Conservation (phyloP, 1,284 basidiomycete species). For the Termitomyces sp. region DNA sequence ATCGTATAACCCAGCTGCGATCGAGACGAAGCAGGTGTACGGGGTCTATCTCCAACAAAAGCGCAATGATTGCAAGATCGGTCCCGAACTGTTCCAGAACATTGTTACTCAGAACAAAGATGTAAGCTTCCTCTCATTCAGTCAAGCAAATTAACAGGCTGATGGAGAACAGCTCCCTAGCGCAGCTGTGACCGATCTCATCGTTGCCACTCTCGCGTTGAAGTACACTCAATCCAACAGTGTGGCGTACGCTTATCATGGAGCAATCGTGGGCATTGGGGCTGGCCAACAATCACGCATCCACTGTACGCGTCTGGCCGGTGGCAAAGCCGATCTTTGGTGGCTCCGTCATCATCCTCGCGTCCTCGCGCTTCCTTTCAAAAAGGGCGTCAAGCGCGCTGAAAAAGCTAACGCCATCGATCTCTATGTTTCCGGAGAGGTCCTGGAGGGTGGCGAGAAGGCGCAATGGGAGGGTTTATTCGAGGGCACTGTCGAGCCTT, state of each 20-base stretch:
- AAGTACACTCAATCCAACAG: conserved; percentile 99
- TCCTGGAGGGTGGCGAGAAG: conserved; percentile 84
- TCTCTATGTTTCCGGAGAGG: conserved; percentile 89
- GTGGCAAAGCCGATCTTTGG: conserved; percentile 98
- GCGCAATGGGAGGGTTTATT: conserved; percentile 91
- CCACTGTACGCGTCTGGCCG: conserved; percentile 97
- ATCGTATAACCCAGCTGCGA: conserved; percentile 65
- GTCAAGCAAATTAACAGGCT: background rate
- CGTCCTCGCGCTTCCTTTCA: conserved; percentile 89
- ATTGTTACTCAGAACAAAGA: conserved; percentile 87
- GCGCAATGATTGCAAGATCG: conserved; percentile 90
- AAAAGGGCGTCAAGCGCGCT: conserved; percentile 94
- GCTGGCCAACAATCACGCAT: conserved; percentile 99
- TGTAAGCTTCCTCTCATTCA: conserved; percentile 35
- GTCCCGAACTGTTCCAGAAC: conserved; percentile 78
- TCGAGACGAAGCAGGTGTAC: conserved; percentile 95
- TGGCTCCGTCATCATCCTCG: conserved; percentile 97
- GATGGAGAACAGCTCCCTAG: conserved; percentile 54
- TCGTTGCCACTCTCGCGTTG: conserved; percentile 92
- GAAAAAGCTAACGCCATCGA: conserved; percentile 99
- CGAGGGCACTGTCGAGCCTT: conserved; percentile 64
- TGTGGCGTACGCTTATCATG: conserved; percentile 93
- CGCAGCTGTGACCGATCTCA: conserved; percentile 77
- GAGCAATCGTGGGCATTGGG: conserved; percentile 92
- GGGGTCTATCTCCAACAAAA: conserved; percentile 90